These are phyloP conservation scores for Cladosporium sp. DNA, from an alignment of 2,329 filamentous ascomycete genomes.

Conservation along the genomic window DNA sequence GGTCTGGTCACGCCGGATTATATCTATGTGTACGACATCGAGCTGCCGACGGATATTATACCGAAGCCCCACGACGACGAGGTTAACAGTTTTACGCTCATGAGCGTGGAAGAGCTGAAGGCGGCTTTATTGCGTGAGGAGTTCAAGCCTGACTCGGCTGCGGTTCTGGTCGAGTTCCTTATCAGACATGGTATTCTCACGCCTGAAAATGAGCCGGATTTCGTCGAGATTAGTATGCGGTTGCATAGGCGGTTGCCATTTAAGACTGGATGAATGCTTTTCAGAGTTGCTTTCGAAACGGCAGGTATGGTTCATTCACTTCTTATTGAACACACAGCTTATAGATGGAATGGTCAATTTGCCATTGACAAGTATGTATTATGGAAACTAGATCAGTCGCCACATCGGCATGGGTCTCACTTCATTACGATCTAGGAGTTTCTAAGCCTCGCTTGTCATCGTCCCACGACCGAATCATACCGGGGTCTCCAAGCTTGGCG, in stretches of 20 bases:
- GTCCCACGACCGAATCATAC: no score
- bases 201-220: slow-evolving; percentile 70
- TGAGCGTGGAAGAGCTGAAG: slow-evolving; percentile 67
- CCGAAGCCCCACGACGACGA: slow-evolving; percentile 80
- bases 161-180: slow-evolving; percentile 83
- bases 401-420: no score
- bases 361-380: no score
- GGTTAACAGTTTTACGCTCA: slow-evolving; percentile 75
- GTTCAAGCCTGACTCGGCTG: slow-evolving; percentile 91
- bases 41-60: slow-evolving; percentile 61
- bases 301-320: no score
- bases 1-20: slow-evolving; percentile 82
- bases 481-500: no score
- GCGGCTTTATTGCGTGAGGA: slow-evolving; percentile 62
- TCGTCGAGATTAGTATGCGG: slow-evolving; percentile 66
- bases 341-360: no score
- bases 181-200: slow-evolving; percentile 76
- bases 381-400: no score
- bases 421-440: no score
- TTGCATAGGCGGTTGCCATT: slow-evolving; percentile 77
- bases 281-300: no score
- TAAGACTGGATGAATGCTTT: slow-evolving; percentile 11
- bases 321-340: no score
- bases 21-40: slow-evolving; percentile 84
- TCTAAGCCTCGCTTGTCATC: no score